Conservation (phyloP, 1,284 basidiomycete species). For the Cutaneotrichosporon sp. region DNA sequence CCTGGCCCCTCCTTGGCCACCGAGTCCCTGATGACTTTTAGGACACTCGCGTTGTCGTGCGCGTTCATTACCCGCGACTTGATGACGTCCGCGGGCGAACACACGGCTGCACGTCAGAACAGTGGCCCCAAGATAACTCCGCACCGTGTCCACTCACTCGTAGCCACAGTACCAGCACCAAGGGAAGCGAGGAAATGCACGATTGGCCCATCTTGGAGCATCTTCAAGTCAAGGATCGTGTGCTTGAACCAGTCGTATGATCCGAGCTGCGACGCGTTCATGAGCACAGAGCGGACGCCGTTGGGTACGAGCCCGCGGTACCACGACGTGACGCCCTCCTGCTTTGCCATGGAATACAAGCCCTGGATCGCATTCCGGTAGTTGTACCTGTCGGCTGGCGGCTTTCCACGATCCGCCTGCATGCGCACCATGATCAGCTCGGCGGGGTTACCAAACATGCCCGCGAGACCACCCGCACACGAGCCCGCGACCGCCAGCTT, state of each 20-base stretch:
- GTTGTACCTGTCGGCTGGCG: conserved; percentile 64
- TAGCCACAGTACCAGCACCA: conserved; percentile 84
- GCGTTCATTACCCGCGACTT: conserved; percentile 87
- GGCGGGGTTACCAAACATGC: conserved; percentile 80
- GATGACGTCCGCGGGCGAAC: conserved; percentile 86
- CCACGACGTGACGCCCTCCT: conserved; percentile 75
- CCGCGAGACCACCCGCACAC: conserved; percentile 74
- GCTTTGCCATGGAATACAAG: conserved; percentile 76
- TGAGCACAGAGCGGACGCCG: conserved; percentile 77
- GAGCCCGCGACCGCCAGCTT: conserved; percentile 72
- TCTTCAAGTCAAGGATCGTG: conserved; percentile 65
- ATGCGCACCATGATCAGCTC: conserved; percentile 82
- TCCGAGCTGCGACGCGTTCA: conserved; percentile 89
- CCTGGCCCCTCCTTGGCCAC: conserved; percentile 75
- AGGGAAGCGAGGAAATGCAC: conserved; percentile 83
- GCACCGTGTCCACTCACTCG: conserved; percentile 53
- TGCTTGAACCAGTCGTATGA: conserved; percentile 90
- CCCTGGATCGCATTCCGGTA: conserved; percentile 86
- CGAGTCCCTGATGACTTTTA: conserved; percentile 68
- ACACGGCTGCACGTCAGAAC: conserved; percentile 59
- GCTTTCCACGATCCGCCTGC: conserved; percentile 83
- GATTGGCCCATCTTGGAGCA: conserved; percentile 75
- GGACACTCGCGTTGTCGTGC: conserved; percentile 73
- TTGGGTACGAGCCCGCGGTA: conserved; percentile 80
- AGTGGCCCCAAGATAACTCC: background rate